Evolutionary conservation across 805 yeast species (phyloP), one percentile per base, ranked within the genome.

Genomic region (Zygosaccharomyces bailii): DNA sequence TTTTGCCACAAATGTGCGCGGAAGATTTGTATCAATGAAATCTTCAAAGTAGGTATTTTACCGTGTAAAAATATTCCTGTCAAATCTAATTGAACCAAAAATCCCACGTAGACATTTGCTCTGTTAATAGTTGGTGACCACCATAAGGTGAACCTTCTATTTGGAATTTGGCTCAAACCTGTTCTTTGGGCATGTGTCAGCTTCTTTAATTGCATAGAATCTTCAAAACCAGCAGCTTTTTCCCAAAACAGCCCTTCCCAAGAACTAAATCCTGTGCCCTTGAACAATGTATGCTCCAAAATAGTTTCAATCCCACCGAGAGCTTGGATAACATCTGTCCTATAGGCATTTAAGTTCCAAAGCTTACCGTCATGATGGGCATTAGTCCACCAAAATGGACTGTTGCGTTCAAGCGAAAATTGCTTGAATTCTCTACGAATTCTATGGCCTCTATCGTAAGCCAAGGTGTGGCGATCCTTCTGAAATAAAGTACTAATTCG

Each of bases 231-330:
- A 20, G 96, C 82, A 0, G 95, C 95, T 61, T 90, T 90, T 60
- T 93, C 99, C 99, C 99, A 93, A 66, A 93, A 93, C 19, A 93
- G 70, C 4, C 99, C 98, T 69, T 93, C 99, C 99, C 99, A 93
- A 6, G 95, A 86, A 54, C 86, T 95, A 60, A 93, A 93, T 0
- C 99, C 99, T 1, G 99, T 93, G 9, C 95, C 99, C 61, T 86
- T 88, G 71, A 93, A 93, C 36, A 93, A 67, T 0, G 98, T 89
- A 57, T 93, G 99, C 58, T 91, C 98, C 48, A 93, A 66, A 60
- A 93, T 93, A 0, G 98, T 88, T 57, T 91, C 97, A 46, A 93
- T 86, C 40, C 99, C 99, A 37, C 99, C 99, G 3, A 93, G 73
- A 0, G 98, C 96, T 65, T 93, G 97, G 35, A 93, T 90, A 2